phyloP scores from a whole-genome alignment of 1,284 basidiomycete genomes.

The Heterobasidion occidentale region DNA sequence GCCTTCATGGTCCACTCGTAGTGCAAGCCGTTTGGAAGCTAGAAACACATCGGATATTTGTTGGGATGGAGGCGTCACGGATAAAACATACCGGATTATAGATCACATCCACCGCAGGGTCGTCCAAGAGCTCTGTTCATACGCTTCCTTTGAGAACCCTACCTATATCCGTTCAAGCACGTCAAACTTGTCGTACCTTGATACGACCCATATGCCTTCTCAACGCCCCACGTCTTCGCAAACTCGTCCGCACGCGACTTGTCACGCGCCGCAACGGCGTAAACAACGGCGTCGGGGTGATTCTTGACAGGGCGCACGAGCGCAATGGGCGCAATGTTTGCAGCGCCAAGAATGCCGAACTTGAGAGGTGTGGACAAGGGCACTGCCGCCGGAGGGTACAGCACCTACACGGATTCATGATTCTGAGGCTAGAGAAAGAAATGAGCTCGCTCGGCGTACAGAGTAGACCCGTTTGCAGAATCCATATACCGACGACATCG shows the following conservation, averaged over 20 bases:
- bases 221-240: constrained; percentile 48
- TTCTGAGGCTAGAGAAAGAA: background rate
- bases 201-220: constrained; percentile 49
- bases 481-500: background rate
- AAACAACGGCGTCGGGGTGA: constrained; percentile 52
- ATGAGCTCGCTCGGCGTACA: background rate
- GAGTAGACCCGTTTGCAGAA: background rate
- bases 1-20: constrained; percentile 76
- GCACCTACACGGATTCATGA: background rate
- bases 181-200: constrained; percentile 31
- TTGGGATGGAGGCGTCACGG: background rate
- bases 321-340: constrained; percentile 53
- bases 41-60: constrained; percentile 1
- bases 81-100: constrained; percentile 49
- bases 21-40: constrained; percentile 66
- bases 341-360: constrained; percentile 59
- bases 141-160: background rate
- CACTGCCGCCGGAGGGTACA: constrained; percentile 4
- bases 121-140: constrained; percentile 44
- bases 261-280: constrained; percentile 59
- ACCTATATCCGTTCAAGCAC: background rate
- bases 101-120: constrained; percentile 50
- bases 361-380: constrained; percentile 25
- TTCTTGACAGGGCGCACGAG: constrained; percentile 45
- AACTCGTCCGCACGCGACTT: constrained; percentile 38